Percentiles rank a stretch among this genome's conserved stretches.
Conservation (phyloP, 805 yeast genomes). For the Helenozyma baotianmanensis region DNA sequence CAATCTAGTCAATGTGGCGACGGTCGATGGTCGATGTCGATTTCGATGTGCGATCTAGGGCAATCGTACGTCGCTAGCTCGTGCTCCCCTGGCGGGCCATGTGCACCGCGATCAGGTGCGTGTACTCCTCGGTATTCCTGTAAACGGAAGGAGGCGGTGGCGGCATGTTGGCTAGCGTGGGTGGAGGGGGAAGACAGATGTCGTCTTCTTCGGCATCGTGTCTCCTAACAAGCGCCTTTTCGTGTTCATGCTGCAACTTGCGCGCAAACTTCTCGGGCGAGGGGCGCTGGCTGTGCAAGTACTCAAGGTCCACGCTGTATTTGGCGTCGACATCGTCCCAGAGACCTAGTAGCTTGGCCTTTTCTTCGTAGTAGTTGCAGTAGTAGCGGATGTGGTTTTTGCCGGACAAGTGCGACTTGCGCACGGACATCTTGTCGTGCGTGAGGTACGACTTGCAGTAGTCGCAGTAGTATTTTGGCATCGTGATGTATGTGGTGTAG, state of each 20-base stretch:
- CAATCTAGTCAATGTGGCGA: too few species aligned
- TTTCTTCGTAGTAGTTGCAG: constrained; percentile 65
- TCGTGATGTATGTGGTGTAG: constrained; percentile 13
- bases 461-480: constrained; percentile 79
- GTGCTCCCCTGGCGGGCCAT: constrained; percentile 11
- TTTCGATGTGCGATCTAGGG: too few species aligned
- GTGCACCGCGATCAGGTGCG: constrained; percentile 9
- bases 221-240: constrained; percentile 12
- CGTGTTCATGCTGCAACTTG: constrained; percentile 8
- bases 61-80: too few species aligned
- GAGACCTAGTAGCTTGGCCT: constrained; percentile 27
- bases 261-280: constrained; percentile 13
- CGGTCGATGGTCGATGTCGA: too few species aligned
- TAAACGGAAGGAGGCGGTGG: constrained; percentile 16
- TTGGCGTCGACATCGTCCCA: constrained; percentile 28
- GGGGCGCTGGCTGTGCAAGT: constrained; percentile 32
- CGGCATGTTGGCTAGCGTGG: constrained; percentile 11
- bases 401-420: constrained; percentile 76
- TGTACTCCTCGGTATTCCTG: constrained; percentile 11
- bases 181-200: constrained; percentile 18
- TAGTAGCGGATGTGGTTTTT: constrained; percentile 68
- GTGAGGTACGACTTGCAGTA: constrained; percentile 80
- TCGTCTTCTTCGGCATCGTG: constrained; percentile 6
- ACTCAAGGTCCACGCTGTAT: constrained; percentile 33
- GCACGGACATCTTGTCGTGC: constrained; percentile 82